phyloP scores from a whole-genome alignment of 257 asterid genomes.

The Nicotiana knightiana region DNA sequence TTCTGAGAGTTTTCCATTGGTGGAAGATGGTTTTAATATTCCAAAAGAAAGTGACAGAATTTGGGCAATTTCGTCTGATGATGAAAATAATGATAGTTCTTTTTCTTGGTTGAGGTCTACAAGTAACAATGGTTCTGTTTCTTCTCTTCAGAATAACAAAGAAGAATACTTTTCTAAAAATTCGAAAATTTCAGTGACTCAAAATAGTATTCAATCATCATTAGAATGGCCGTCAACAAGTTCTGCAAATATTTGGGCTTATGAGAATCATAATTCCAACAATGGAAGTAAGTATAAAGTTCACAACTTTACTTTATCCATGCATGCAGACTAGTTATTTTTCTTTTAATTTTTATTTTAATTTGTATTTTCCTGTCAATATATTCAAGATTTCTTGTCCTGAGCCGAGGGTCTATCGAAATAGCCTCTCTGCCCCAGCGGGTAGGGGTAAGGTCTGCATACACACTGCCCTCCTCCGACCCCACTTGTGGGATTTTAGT shows the following conservation, averaged over 20 bases:
- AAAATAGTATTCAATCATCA: neutral
- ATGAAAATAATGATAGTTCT: neutral
- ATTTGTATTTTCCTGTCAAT: neutral
- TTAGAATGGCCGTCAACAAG: neutral
- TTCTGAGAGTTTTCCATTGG: neutral
- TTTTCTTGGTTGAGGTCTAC: neutral
- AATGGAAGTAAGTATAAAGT: neutral
- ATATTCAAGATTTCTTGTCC: neutral
- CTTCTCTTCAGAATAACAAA: too few species aligned
- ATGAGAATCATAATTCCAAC: neutral
- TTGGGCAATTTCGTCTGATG: neutral
- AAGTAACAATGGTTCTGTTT: neutral
- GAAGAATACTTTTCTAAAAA: neutral
- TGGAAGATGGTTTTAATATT: neutral
- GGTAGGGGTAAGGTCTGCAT: too few species aligned
- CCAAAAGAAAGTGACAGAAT: too few species aligned
- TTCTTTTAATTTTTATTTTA: too few species aligned
- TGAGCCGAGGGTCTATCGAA: too few species aligned
- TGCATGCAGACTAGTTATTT: neutral
- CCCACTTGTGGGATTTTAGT: too few species aligned
- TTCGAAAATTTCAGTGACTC: neutral
- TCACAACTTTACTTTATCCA: neutral
- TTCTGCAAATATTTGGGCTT: neutral
- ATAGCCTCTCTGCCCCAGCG: too few species aligned
- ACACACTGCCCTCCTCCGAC: too few species aligned